Base-by-base conservation (phyloP, 371 early-diverging fungal genomes). In the Mucor racemosus region DNA sequence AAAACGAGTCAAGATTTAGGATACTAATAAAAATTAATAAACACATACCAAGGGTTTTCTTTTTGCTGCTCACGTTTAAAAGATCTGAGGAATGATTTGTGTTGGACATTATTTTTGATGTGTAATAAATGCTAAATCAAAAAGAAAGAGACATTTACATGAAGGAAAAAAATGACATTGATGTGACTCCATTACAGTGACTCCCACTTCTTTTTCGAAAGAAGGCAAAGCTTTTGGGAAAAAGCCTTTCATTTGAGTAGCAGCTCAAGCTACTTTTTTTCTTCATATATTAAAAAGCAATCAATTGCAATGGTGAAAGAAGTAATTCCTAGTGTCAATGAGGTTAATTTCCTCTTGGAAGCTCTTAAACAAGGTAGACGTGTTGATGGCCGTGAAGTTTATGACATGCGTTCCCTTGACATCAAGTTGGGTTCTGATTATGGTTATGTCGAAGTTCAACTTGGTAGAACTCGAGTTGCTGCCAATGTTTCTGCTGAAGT, bases 401-500 rank as follows among this genome's bases (percentile, higher is more conserved):
- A 91, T 60, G 94, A 92, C 68, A 84, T 92, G 69, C 86, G 98
- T 44, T 76, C 79, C 17, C 71, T 95, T 10, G 77, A 86, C 19
- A 87, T 97, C 38, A 62, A 71, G 4, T 87, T 93, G 62, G 93
- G 94, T 35, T 79, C 86, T 2, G 88, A 91, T 53, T 80, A 77
- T 65, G 97, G 97, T 6, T 78, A 85, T 38, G 94, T 87, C n/a
- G 88, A 92, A 64, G 92, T 95, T 5, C 88, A 88, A 58, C 79
- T 95, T 15, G 96, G 97, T 10, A 86, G 85, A 65, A 95, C 97
- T 54, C 91, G 94, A 71, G 94, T 96, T 4, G 76, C 93, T 5
- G 96, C 95, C 0, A 88, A 86, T 59, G 94, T 96, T 0, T 86
- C 93, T 0, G 91, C 92, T 61, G 93, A 95, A 70, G 92, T 96